A percentile compares a stretch with the other conserved stretches of the same genome.
phyloP scores from a whole-genome alignment of 768 basidiomycete species.

The Chalciporus piperatus region DNA sequence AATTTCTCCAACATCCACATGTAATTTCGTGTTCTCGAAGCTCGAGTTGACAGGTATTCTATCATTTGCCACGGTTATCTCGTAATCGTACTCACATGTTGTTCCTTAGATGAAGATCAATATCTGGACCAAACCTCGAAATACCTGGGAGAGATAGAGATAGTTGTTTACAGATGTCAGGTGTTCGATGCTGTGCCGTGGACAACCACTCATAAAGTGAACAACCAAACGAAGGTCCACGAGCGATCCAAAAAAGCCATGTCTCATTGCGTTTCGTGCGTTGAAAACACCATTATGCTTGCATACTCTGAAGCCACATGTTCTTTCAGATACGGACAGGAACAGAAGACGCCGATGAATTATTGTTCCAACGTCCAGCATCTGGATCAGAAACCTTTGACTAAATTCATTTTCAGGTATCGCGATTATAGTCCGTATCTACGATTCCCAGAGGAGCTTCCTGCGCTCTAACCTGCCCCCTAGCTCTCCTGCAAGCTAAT shows the following conservation, averaged over 20 bases:
- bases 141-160: conserved; percentile 21
- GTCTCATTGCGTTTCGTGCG: conserved; percentile 28
- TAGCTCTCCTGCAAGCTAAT: conserved; percentile 28
- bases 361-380: background rate
- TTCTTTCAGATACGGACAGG: conserved; percentile 23
- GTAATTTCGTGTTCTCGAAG: conserved; percentile 26
- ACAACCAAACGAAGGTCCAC: conserved; percentile 21
- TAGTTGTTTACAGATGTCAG: conserved; percentile 9
- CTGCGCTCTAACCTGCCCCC: background rate
- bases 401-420: conserved; percentile 31
- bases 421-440: conserved; percentile 24
- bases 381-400: conserved; percentile 22
- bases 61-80: background rate
- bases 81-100: conserved; percentile 5
- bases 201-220: rapidly evolving
- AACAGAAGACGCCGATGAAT: background rate
- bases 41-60: conserved; percentile 28
- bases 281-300: background rate
- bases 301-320: background rate
- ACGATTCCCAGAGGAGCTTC: background rate
- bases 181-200: background rate
- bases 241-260: conserved; percentile 33
- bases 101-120: conserved; percentile 26
- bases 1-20: conserved; percentile 14
- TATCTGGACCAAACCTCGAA: conserved; percentile 13